A percentile compares a stretch with the other conserved stretches of the same genome.
Evolutionary conservation across 805 yeast species (phyloP).

Genomic region (Priceomyces medius): DNA sequence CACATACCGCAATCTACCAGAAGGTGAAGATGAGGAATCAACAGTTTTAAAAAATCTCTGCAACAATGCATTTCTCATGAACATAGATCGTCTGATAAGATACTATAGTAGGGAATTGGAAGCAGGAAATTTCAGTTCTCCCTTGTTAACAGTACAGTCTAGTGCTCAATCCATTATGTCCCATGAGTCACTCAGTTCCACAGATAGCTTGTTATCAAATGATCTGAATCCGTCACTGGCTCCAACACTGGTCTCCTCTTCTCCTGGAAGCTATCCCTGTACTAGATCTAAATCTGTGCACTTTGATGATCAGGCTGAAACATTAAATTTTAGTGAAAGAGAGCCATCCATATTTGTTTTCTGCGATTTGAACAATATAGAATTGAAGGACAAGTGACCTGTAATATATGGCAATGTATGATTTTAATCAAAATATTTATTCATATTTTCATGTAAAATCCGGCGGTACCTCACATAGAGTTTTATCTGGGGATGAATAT

Average conservation of each 20-base stretch:
- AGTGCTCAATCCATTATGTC: background rate
- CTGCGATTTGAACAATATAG: conserved; percentile 3
- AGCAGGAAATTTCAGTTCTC: background rate
- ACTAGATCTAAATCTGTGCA: background rate
- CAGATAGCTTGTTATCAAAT: background rate
- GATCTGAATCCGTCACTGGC: background rate
- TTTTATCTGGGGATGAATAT: too few relatives aligned
- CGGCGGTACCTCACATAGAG: too few relatives aligned
- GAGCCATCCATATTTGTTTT: conserved; percentile 7
- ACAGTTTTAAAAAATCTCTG: conserved; percentile 8
- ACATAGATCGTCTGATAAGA: conserved; percentile 12
- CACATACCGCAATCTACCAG: conserved; percentile 12
- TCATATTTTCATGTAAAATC: too few relatives aligned
- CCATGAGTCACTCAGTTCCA: background rate
- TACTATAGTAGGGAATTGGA: conserved; percentile 4
- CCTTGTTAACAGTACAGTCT: background rate
- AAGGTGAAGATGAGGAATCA: conserved; percentile 4
- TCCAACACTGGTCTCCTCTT: background rate
- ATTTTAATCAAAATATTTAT: too few relatives aligned
- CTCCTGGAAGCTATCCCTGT: background rate
- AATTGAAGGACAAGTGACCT: background rate
- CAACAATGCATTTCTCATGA: conserved; percentile 17
- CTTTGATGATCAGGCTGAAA: conserved; percentile 4
- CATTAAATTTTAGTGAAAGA: conserved; percentile 1
- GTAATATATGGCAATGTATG: too few relatives aligned